Evolutionary conservation across 768 basidiomycete species (phyloP).

Genomic region (Pleurotus tuber-regium): DNA sequence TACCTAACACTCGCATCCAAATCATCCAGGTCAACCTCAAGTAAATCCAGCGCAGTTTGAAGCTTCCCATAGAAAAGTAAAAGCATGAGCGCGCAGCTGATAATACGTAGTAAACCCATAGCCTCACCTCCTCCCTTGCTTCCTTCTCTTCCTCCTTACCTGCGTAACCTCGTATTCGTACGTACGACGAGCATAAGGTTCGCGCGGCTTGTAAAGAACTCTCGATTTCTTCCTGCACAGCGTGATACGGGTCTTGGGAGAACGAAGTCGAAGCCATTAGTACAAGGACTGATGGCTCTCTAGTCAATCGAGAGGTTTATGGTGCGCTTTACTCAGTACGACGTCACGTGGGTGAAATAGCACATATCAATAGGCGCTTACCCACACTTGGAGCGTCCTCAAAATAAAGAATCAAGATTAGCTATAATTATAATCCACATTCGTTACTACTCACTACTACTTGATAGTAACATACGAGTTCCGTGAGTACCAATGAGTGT

Average conservation of each 20-base stretch:
- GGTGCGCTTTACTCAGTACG: too few species aligned
- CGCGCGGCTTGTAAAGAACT: conserved; percentile 66
- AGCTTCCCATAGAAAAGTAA: conserved; percentile 41
- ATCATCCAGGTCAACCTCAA: conserved; percentile 89
- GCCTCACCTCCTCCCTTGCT: conserved; percentile 81
- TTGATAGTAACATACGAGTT: not conserved
- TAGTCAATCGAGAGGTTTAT: too few species aligned
- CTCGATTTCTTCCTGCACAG: conserved; percentile 82
- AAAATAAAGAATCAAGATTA: too few species aligned
- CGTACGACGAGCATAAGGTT: conserved; percentile 71
- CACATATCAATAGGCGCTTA: too few species aligned
- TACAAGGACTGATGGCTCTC: too few species aligned
- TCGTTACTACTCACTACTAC: not conserved
- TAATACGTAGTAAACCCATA: conserved; percentile 61
- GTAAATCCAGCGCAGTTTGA: conserved; percentile 67
- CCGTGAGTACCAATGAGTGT: not conserved
- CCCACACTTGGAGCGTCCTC: too few species aligned
- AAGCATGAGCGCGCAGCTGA: not conserved
- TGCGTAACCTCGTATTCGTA: conserved; percentile 68
- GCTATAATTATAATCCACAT: too few species aligned
- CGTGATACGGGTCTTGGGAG: conserved; percentile 77
- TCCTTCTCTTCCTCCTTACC: conserved; percentile 25
- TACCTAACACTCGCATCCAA: conserved; percentile 93
- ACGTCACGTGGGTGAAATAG: too few species aligned
- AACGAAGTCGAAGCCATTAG: conserved; percentile 31